Percentiles rank a stretch among this genome's conserved stretches.
Conservation (phyloP, 2,329 filamentous ascomycete genomes). For the Aspergillus ruber region DNA sequence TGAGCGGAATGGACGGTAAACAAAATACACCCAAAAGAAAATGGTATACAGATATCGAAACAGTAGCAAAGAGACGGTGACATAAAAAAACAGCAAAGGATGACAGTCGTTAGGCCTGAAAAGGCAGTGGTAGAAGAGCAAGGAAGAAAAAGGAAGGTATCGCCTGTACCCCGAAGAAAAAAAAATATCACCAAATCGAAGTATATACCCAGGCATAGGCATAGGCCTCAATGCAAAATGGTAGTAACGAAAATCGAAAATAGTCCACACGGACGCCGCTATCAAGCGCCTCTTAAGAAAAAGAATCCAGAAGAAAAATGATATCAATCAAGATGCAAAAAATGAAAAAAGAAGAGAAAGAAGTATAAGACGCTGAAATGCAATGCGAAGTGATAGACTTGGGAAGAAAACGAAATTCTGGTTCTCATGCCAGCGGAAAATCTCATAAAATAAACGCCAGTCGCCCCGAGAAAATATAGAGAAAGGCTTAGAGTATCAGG, state of each 20-base stretch:
- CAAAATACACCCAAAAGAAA: too few relatives aligned
- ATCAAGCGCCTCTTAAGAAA: slow-evolving; percentile 14
- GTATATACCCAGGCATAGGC: slow-evolving; percentile 1
- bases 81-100: too few relatives aligned
- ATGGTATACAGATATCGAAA: too few relatives aligned
- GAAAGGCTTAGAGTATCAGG: slow-evolving; percentile 55
- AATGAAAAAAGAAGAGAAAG: not conserved
- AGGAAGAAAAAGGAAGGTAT: not conserved
- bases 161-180: not conserved
- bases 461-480: not conserved
- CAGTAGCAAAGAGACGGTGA: too few relatives aligned
- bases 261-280: slow-evolving; percentile 10
- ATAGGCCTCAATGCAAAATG: slow-evolving; percentile 19
- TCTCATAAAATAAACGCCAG: slow-evolving; percentile 9
- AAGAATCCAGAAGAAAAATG: slow-evolving; percentile 4
- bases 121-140: not conserved
- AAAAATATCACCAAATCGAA: not conserved
- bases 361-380: slow-evolving; percentile 18
- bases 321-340: slow-evolving; percentile 5
- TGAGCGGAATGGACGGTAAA: too few relatives aligned
- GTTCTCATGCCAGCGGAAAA: slow-evolving; percentile 11
- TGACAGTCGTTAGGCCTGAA: too few relatives aligned
- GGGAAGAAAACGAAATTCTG: slow-evolving; percentile 12
- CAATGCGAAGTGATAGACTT: slow-evolving; percentile 17
- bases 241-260: slow-evolving; percentile 11